Conservation (phyloP, 805 yeast species). For the Lipomyces kockii region DNA sequence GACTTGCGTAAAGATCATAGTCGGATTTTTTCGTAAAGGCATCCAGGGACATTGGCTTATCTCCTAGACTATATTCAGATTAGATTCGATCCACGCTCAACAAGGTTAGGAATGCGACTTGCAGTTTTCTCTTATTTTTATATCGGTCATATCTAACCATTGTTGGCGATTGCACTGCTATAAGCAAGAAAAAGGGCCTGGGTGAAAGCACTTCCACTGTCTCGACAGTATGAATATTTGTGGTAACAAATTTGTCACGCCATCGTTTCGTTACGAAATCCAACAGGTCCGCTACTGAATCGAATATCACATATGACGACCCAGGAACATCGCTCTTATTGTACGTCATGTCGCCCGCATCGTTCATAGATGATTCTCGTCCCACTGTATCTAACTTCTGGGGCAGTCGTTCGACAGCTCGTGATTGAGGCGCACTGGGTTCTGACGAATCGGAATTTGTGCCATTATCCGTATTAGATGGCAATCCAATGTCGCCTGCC, state of each 20-base stretch:
- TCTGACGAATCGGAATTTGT: background rate
- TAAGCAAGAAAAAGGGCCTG: constrained; percentile 83
- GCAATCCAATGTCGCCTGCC: background rate
- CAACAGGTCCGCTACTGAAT: constrained; percentile 52
- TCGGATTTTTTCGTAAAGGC: constrained; percentile 49
- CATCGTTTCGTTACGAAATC: constrained; percentile 70
- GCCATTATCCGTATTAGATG: background rate
- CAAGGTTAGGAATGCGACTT: background rate
- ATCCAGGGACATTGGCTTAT: constrained; percentile 40
- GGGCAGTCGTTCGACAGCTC: too few relatives aligned
- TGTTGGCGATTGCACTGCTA: constrained; percentile 76
- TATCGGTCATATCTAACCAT: constrained; percentile 49
- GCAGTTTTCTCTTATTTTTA: constrained; percentile 8
- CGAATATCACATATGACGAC: constrained; percentile 44
- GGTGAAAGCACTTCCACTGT: constrained; percentile 50
- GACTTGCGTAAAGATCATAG: constrained; percentile 41
- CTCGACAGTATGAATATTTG: constrained; percentile 55
- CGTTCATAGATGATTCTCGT: constrained; percentile 13
- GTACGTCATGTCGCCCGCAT: constrained; percentile 38
- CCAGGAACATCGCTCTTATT: background rate
- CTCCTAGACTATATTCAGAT: background rate
- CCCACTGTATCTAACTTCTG: background rate
- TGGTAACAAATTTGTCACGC: constrained; percentile 63
- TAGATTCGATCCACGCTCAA: background rate
- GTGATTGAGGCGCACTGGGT: background rate